Base-by-base conservation (phyloP, 345 rosid species). In the Camelina neglecta region DNA sequence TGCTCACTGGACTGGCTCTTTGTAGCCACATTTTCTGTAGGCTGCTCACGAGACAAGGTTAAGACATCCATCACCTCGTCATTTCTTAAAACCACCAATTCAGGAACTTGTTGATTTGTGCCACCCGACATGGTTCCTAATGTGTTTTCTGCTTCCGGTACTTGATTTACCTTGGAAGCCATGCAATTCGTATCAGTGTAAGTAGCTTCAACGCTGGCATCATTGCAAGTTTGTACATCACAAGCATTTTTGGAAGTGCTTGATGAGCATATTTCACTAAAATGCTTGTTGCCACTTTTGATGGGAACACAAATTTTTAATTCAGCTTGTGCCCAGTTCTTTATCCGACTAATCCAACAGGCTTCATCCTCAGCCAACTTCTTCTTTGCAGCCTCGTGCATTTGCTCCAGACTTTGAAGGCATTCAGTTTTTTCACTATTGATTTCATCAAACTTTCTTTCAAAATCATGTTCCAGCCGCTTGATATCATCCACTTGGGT, bases 401-500 rank as follows among this genome's bases (percentile, higher is more conserved):
- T 42, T 69, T 61, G 81, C 84, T 87, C 84, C 13, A 86, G 82
- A 23, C 73, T 62, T 76, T 84, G 65, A 48, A 81, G 85, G 41
- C 38, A 38, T 31, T 50, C 31, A n/a, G 75, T 86, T 85, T 41
- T 81, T 75, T 76, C 67, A 42, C 2, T 53, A 58, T 79, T 57
- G 24, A 85, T 84, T 58, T 86, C 77, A 53, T 81, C 88, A 77
- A 85, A 61, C 71, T 79, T 76, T 66, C 57, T 77, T 6, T 80
- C 77, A 76, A 73, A 85, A 51, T 81, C 82, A 73, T 35, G 64
- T 61, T 93, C 94, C 67, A 87, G 67, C 57, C 62, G 78, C 80
- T 73, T 83, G 33, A 87, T 85, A 81, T 63, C 83, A 53, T 83
- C 89, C 33, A 48, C 44, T 79, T 29, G 67, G 12, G 60, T 71